Conservation (phyloP, 495 filamentous ascomycete genomes). For the Elasticomyces elasticus region DNA sequence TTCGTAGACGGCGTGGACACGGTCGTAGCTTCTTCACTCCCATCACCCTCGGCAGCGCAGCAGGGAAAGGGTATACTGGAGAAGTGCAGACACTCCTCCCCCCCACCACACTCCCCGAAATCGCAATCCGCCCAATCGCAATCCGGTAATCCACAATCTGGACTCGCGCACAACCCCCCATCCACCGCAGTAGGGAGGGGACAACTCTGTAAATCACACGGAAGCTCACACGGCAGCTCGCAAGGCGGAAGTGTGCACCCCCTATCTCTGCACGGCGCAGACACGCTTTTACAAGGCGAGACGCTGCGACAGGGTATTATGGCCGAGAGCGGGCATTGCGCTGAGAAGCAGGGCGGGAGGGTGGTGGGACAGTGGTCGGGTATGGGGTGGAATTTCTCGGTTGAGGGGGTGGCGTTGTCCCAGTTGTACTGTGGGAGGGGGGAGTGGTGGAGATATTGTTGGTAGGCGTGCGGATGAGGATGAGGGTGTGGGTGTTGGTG, state of each 20-base stretch:
- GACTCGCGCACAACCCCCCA: background rate
- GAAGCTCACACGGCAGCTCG: no score
- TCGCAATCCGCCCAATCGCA: constrained; percentile 8
- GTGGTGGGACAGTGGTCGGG: background rate
- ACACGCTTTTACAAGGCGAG: constrained; percentile 12
- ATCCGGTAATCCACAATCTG: background rate
- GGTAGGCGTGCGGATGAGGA: background rate
- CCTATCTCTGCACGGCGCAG: constrained; percentile 4
- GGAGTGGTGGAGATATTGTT: background rate
- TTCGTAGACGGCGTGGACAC: background rate
- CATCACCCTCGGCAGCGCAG: background rate
- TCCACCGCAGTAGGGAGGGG: background rate
- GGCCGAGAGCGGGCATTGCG: background rate
- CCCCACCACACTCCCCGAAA: constrained; percentile 4
- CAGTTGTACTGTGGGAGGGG: background rate
- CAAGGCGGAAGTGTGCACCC: constrained; percentile 5
- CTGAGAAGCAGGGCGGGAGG: constrained; percentile 8
- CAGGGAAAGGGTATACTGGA: no score
- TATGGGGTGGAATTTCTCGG: background rate
- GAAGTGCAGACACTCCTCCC: no score
- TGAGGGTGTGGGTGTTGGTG: background rate
- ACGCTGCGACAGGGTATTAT: constrained; percentile 4
- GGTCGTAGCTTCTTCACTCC: background rate
- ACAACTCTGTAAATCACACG: no score
- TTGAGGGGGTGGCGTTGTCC: no score